A percentile compares a stretch with the other conserved stretches of the same genome.
Evolutionary conservation across 768 basidiomycete genomes (phyloP).

Genomic region (Amanita pallidorosea): DNA sequence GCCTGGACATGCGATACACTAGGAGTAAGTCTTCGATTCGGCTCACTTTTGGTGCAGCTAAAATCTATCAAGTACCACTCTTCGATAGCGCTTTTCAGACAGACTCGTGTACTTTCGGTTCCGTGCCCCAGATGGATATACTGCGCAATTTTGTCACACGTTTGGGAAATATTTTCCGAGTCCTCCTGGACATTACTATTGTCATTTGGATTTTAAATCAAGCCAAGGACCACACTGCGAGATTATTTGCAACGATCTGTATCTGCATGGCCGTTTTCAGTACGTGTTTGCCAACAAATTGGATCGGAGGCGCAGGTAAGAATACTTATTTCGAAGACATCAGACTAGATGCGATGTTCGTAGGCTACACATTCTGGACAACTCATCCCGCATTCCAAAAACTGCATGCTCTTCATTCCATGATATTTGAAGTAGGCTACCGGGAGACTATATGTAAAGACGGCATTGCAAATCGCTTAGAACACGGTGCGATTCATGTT

Average conservation of each 20-base stretch:
- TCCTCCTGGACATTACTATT: not conserved
- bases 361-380: constrained; percentile 31
- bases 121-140: not conserved
- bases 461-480: constrained; percentile 19
- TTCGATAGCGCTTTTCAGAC: constrained; percentile 1
- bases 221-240: constrained; percentile 11
- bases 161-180: not conserved
- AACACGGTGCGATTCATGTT: constrained; percentile 16
- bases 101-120: not conserved
- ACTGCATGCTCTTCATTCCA: constrained; percentile 25
- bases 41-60: not conserved
- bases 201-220: constrained; percentile 5
- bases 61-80: not conserved
- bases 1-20: constrained; percentile 11
- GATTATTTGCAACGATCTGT: constrained; percentile 16
- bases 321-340: not conserved
- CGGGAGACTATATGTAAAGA: constrained; percentile 26
- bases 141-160: not conserved
- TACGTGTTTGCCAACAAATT: constrained; percentile 22
- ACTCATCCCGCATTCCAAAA: constrained; percentile 23
- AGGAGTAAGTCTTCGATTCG: constrained; percentile 8
- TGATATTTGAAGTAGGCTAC: constrained; percentile 25
- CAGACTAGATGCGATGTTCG: not conserved
- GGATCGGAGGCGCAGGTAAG: constrained; percentile 24
- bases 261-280: constrained; percentile 18